Percentiles rank a stretch among this genome's conserved stretches.
Evolutionary conservation across 352 stramenopile genomes (phyloP).

Genomic region (Globisporangium radiosum): DNA sequence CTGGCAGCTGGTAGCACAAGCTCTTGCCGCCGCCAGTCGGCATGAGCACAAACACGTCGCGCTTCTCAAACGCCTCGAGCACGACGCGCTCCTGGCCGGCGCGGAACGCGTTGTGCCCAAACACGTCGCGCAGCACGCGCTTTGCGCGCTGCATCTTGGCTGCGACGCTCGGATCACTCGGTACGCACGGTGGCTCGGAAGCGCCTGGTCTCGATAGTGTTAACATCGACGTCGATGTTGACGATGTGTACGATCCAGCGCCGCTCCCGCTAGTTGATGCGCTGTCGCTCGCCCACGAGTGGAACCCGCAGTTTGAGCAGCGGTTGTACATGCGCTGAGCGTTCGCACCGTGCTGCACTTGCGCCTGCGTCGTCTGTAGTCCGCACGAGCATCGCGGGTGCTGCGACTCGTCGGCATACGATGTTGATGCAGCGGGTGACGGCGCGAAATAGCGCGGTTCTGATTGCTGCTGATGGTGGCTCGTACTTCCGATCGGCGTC

Average conservation of each 20-base stretch:
- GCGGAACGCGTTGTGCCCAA: conserved; percentile 95
- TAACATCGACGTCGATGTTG: conserved; percentile 1
- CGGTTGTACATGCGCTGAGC: conserved; percentile 62
- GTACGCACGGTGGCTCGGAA: conserved; percentile 29
- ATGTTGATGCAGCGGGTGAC: conserved; percentile 1
- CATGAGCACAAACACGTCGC: conserved; percentile 99
- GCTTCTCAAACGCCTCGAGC: conserved; percentile 85
- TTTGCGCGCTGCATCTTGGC: conserved; percentile 70
- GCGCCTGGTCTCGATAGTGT: conserved; percentile 5
- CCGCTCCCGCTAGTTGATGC: conserved; percentile 8
- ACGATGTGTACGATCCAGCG: no score
- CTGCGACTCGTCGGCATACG: neutral
- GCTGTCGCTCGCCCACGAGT: conserved; percentile 55
- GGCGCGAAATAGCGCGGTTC: conserved; percentile 6
- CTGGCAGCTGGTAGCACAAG: conserved; percentile 96
- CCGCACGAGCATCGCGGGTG: conserved; percentile 45
- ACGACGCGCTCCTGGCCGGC: conserved; percentile 94
- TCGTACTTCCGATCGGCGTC: no score
- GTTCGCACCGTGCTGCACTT: conserved; percentile 64
- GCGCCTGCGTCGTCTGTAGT: conserved; percentile 42
- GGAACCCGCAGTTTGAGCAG: conserved; percentile 67
- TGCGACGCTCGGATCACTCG: conserved; percentile 39
- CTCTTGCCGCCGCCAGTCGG: conserved; percentile 98
- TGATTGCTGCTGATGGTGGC: neutral
- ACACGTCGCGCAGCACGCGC: conserved; percentile 81